Conservation (phyloP, 495 filamentous ascomycete genomes). For the Amniculicola lignicola region DNA sequence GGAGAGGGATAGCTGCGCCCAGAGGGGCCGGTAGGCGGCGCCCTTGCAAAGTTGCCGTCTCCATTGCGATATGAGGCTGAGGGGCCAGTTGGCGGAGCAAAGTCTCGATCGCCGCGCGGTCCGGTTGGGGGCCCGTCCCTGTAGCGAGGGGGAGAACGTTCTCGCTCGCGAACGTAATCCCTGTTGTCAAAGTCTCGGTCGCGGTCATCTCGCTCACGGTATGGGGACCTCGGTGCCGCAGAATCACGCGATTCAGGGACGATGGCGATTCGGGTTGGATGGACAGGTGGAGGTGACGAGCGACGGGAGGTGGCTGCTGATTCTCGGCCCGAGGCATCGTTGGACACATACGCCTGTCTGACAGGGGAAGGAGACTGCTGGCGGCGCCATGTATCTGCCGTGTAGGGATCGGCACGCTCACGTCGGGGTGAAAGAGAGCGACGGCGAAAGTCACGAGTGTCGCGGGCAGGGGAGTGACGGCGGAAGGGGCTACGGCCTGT, state of each 20-base stretch:
- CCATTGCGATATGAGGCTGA: slow-evolving; percentile 36
- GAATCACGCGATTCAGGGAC: slow-evolving; percentile 25
- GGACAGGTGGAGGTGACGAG: slow-evolving; percentile 43
- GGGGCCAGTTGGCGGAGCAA: slow-evolving; percentile 34
- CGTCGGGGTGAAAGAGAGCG: slow-evolving; percentile 43
- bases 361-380: slow-evolving; percentile 41
- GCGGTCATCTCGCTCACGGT: slow-evolving; percentile 14
- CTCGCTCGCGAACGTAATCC: slow-evolving; percentile 24
- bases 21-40: slow-evolving; percentile 42
- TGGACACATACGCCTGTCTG: slow-evolving; percentile 27
- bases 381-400: slow-evolving; percentile 37
- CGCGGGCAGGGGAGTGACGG: slow-evolving; percentile 33
- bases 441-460: slow-evolving; percentile 35
- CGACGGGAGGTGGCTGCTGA: slow-evolving; percentile 41
- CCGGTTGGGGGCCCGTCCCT: slow-evolving; percentile 36
- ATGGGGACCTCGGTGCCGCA: slow-evolving; percentile 30
- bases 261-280: slow-evolving; percentile 39
- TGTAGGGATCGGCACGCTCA: slow-evolving; percentile 35
- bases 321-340: slow-evolving; percentile 36
- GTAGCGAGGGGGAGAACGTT: slow-evolving; percentile 25
- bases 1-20: slow-evolving; percentile 40
- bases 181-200: slow-evolving; percentile 15
- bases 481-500: slow-evolving; percentile 27
- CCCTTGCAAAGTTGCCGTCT: slow-evolving; percentile 34
- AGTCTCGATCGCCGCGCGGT: slow-evolving; percentile 26